phyloP scores from a whole-genome alignment of 1,284 basidiomycete genomes.

The Microbotryum intermedium region DNA sequence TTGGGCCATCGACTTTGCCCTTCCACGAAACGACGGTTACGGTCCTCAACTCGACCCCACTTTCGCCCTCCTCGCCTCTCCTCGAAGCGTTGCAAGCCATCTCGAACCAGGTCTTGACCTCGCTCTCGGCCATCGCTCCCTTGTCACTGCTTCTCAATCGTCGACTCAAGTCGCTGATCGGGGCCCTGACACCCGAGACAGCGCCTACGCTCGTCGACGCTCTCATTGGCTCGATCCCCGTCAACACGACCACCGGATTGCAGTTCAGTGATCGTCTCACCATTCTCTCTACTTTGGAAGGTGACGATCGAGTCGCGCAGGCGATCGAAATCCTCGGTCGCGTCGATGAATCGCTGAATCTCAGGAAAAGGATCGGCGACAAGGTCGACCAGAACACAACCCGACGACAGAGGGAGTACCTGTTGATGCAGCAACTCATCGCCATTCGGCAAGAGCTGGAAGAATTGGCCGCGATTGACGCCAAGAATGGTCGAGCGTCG shows the following conservation, averaged over 20 bases:
- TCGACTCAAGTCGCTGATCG: constrained; percentile 9
- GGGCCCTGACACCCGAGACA: constrained; percentile 1
- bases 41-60: neutral
- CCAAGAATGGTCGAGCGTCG: constrained; percentile 1
- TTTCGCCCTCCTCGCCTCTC: constrained; percentile 1
- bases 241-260: constrained; percentile 6
- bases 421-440: constrained; percentile 26
- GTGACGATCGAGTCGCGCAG: constrained; percentile 12
- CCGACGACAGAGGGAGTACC: constrained; percentile 24
- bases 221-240: constrained; percentile 16
- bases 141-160: constrained; percentile 9
- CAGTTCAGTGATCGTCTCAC: constrained; percentile 20
- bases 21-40: constrained; percentile 8
- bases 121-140: constrained; percentile 5
- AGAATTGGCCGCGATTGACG: constrained; percentile 18
- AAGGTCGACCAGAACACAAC: constrained; percentile 16
- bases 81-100: constrained; percentile 7
- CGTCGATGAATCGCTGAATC: constrained; percentile 11
- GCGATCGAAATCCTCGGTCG: constrained; percentile 15
- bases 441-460: constrained; percentile 31
- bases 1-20: neutral
- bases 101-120: constrained; percentile 2
- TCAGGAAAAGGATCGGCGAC: constrained; percentile 16
- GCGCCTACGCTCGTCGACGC: constrained; percentile 17
- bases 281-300: constrained; percentile 9